Percentiles rank a stretch among this genome's conserved stretches.
phyloP scores from a whole-genome alignment of 2,329 filamentous ascomycete genomes.

The Seiridium cupressi region DNA sequence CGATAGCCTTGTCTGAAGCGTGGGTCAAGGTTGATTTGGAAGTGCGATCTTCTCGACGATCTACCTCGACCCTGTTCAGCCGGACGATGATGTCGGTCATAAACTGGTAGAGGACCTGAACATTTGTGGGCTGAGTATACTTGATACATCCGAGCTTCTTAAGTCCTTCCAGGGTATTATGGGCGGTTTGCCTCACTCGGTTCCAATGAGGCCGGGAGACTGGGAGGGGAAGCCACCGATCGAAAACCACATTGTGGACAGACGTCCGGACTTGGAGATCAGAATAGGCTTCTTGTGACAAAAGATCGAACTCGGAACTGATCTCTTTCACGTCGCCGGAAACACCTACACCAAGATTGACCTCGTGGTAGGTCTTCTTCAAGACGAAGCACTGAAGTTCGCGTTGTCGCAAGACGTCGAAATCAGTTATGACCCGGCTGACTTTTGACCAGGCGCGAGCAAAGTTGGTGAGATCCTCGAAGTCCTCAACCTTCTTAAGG shows the following conservation, averaged over 20 bases:
- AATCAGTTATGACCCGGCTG: slow-evolving; percentile 29
- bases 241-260: slow-evolving; percentile 38
- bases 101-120: slow-evolving; percentile 41
- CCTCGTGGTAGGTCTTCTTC: slow-evolving; percentile 36
- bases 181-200: slow-evolving; percentile 26
- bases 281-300: slow-evolving; percentile 39
- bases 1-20: slow-evolving; percentile 51
- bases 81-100: slow-evolving; percentile 51
- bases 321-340: slow-evolving; percentile 25
- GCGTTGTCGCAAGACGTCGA: slow-evolving; percentile 35
- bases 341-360: slow-evolving; percentile 43
- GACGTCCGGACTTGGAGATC: slow-evolving; percentile 34
- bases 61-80: slow-evolving; percentile 38
- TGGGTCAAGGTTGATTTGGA: slow-evolving; percentile 39
- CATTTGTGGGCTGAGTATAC: slow-evolving; percentile 17
- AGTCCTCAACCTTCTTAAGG: slow-evolving; percentile 29
- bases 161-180: slow-evolving; percentile 24
- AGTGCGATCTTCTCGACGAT: slow-evolving; percentile 18
- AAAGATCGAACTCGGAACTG: slow-evolving; percentile 47
- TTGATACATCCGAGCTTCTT: slow-evolving; percentile 15
- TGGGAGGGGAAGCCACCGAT: slow-evolving; percentile 44
- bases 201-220: slow-evolving; percentile 44
- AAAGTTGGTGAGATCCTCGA: slow-evolving; percentile 33
- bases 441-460: slow-evolving; percentile 34
- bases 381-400: slow-evolving; percentile 47